A percentile compares a stretch with the other conserved stretches of the same genome.
phyloP scores from a whole-genome alignment of 2,329 filamentous ascomycete genomes.

The Chaetoscypha palmicola region DNA sequence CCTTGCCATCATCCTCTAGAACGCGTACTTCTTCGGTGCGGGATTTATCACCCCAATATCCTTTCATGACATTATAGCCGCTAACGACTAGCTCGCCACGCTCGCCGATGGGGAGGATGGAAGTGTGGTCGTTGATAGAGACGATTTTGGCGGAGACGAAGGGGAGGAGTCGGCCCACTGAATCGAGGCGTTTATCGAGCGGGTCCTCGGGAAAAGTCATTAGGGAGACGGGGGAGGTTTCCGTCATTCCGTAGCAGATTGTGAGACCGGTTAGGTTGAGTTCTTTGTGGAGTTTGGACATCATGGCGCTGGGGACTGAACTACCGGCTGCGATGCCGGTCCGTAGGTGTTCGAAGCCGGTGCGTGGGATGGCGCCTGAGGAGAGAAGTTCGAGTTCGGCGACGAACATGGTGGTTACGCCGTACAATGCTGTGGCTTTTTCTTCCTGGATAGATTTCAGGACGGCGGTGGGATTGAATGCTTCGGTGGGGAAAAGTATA shows the following conservation, averaged over 20 bases:
- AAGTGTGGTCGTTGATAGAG: constrained; percentile 51
- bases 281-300: constrained; percentile 64
- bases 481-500: constrained; percentile 79
- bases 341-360: constrained; percentile 58
- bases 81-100: constrained; percentile 75
- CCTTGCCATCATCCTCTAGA: constrained; percentile 30
- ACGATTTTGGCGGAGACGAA: constrained; percentile 78
- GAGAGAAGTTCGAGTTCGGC: constrained; percentile 74
- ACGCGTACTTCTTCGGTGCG: constrained; percentile 64
- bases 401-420: constrained; percentile 93
- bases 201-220: constrained; percentile 67
- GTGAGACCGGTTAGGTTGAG: constrained; percentile 77
- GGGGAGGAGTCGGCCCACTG: constrained; percentile 74
- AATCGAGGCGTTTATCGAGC: constrained; percentile 56
- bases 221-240: constrained; percentile 42
- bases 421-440: constrained; percentile 63
- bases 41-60: constrained; percentile 72
- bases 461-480: constrained; percentile 73
- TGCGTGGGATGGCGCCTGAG: constrained; percentile 34
- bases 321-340: constrained; percentile 92
- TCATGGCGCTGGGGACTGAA: constrained; percentile 75
- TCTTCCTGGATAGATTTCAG: constrained; percentile 47
- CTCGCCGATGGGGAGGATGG: constrained; percentile 55
- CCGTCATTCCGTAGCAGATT: constrained; percentile 65
- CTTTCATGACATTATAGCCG: constrained; percentile 86